Conservation (phyloP, 805 yeast species). For the Metschnikowia baotianmanensis region DNA sequence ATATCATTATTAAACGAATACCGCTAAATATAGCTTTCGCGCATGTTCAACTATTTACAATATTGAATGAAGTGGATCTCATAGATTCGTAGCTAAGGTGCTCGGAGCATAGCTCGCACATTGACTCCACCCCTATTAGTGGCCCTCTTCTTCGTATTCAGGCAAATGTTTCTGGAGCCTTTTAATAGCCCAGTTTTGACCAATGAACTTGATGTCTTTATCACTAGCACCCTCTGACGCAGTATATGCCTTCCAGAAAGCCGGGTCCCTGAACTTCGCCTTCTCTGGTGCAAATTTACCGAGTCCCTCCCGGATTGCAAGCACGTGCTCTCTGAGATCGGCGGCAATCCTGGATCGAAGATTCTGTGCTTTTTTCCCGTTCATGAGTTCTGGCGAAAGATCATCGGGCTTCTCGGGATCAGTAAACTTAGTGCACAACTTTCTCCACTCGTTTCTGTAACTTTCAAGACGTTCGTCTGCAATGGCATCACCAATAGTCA, state of each 20-base stretch:
- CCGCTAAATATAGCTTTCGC: neutral
- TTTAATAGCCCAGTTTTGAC: conserved; percentile 80
- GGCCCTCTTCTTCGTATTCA: conserved; percentile 16
- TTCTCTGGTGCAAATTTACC: conserved; percentile 61
- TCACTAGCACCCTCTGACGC: conserved; percentile 61
- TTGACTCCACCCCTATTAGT: too few species aligned
- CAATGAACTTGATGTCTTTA: conserved; percentile 68
- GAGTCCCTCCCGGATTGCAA: conserved; percentile 38
- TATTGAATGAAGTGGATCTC: too few species aligned
- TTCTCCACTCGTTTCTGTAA: conserved; percentile 71
- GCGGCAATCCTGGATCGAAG: conserved; percentile 71
- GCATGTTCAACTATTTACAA: too few species aligned
- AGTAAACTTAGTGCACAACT: conserved; percentile 52
- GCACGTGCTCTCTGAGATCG: conserved; percentile 62
- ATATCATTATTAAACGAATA: neutral
- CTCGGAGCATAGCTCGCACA: neutral
- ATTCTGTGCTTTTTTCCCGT: conserved; percentile 61
- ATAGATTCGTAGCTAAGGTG: too few species aligned
- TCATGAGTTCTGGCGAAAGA: conserved; percentile 57
- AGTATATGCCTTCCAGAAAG: conserved; percentile 75
- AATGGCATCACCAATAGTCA: conserved; percentile 70
- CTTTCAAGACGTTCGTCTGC: conserved; percentile 55
- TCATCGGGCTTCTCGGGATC: conserved; percentile 55
- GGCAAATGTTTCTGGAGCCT: conserved; percentile 56
- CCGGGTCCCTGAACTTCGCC: conserved; percentile 60